phyloP scores from a whole-genome alignment of 108 stramenopile species.

The Ochromonas danica region DNA sequence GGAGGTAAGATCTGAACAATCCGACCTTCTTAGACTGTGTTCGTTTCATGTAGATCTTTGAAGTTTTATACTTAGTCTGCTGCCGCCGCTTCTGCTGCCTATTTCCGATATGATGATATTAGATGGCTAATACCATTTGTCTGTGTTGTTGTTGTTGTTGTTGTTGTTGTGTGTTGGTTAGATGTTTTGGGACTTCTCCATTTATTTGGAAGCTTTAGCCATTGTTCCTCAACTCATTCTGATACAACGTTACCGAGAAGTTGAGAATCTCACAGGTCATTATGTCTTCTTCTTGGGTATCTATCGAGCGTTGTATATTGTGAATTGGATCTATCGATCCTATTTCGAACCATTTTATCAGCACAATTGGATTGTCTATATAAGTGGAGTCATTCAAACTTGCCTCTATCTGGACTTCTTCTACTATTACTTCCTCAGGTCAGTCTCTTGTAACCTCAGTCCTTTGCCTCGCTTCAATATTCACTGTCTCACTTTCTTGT shows the following conservation, averaged over 20 bases:
- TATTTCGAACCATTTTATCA: conserved; percentile 78
- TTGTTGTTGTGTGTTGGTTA: too few species aligned
- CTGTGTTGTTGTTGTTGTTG: too few species aligned
- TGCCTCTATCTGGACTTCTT: conserved; percentile 98
- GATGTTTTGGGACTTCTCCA: conserved; percentile 90
- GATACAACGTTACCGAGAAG: conserved; percentile 90
- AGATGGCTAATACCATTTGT: too few species aligned
- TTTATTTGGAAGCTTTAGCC: conserved; percentile 88
- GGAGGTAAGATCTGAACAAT: conserved; percentile 38
- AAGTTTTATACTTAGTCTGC: too few species aligned
- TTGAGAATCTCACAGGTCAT: conserved; percentile 95
- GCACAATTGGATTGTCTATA: conserved; percentile 87
- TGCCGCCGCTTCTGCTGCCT: too few species aligned
- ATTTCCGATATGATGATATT: too few species aligned
- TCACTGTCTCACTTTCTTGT: conserved; percentile 36
- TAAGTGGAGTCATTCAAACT: conserved; percentile 91
- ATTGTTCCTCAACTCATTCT: conserved; percentile 96
- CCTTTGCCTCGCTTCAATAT: not conserved
- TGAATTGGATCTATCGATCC: conserved; percentile 97
- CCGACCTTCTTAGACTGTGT: not conserved
- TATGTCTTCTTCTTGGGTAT: conserved; percentile 96
- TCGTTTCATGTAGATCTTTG: too few species aligned
- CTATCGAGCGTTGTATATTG: conserved; percentile 92
- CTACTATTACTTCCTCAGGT: conserved; percentile 77
- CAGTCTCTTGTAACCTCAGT: not conserved